Evolutionary conservation across 352 stramenopile species (phyloP).

Genomic region (Phytophthora palmivora): DNA sequence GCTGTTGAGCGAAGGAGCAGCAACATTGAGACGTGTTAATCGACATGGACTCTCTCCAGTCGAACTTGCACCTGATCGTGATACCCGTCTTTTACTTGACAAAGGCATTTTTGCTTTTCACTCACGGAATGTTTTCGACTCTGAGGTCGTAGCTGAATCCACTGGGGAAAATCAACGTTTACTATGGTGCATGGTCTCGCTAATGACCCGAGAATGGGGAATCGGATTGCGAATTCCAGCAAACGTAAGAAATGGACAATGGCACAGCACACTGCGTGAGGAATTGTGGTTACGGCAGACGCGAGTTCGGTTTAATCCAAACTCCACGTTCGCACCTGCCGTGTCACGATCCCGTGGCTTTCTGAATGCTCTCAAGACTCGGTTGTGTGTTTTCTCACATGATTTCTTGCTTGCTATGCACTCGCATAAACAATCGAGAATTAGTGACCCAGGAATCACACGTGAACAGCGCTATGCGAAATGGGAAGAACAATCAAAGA

Average conservation of each 20-base stretch:
- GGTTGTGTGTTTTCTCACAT: constrained; percentile 21
- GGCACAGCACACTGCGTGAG: constrained; percentile 64
- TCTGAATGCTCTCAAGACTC: constrained; percentile 68
- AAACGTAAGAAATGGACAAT: constrained; percentile 50
- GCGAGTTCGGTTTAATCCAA: constrained; percentile 53
- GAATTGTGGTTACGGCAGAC: constrained; percentile 69
- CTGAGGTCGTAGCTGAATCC: background rate
- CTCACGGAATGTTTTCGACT: constrained; percentile 18
- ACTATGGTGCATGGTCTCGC: constrained; percentile 60
- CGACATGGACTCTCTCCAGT: constrained; percentile 57
- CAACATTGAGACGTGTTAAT: constrained; percentile 51
- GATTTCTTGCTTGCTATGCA: constrained; percentile 9
- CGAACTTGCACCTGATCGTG: constrained; percentile 46
- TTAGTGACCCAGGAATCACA: too few relatives aligned
- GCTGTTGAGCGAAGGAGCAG: constrained; percentile 66
- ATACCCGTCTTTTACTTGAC: constrained; percentile 40
- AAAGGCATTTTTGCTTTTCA: constrained; percentile 65
- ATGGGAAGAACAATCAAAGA: too few relatives aligned
- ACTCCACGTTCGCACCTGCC: constrained; percentile 49
- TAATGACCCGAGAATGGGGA: constrained; percentile 64
- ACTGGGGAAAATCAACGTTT: constrained; percentile 34
- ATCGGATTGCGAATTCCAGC: constrained; percentile 38
- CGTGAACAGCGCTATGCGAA: too few relatives aligned
- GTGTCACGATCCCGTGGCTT: constrained; percentile 59
- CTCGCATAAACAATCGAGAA: background rate